Base-by-base conservation (phyloP, 495 filamentous ascomycete species). In the Diplogelasinospora grovesii region DNA sequence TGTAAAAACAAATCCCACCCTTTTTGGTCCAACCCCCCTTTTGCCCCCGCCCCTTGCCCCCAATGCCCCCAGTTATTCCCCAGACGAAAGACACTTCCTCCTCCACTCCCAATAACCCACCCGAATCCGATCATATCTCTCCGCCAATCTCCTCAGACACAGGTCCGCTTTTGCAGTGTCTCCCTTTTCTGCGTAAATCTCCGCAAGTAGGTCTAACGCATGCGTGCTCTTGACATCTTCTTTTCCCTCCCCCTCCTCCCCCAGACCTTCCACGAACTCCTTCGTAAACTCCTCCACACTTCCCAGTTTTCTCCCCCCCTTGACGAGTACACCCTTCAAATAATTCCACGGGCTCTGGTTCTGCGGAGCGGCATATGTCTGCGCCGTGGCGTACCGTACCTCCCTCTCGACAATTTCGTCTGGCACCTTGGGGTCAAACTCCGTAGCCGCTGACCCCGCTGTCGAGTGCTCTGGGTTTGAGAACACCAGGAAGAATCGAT, bases 341-440 rank as follows among this genome's bases (percentile, higher is more conserved):
- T 95, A 98, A 50, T 83, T 87, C 92, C 92, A 98, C 5, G 88
- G 77, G 52, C 83, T 86, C 55, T 86, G 83, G 57, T 97, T 98
- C 68, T 97, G 90, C 22, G 93, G 92, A 34, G 89, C 89, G 16
- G 79, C 67, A 18, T 65, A 53, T 36, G 94, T 85, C 54, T 83
- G 80, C 16, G 68, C 63, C 66, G 86, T 65, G 6, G 81, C 75
- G 52, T 77, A 95, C 48, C 68, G 61, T 28, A 94, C 56, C 68
- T 97, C 92, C 21, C 79, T 69, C 50, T 89, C 79, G 10, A 93
- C 61, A 21, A 87, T 56, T 4, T 76, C 73, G 27, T 73, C 68
- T 4, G 79, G 71, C 5, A 83, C 71, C 41, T 63, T 56, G 10
- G 66, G 56, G 38, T 75, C 62, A 15, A 61, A 48, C 20, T 73